phyloP scores from a whole-genome alignment of 75 land plant species.

The Pinus taeda region DNA sequence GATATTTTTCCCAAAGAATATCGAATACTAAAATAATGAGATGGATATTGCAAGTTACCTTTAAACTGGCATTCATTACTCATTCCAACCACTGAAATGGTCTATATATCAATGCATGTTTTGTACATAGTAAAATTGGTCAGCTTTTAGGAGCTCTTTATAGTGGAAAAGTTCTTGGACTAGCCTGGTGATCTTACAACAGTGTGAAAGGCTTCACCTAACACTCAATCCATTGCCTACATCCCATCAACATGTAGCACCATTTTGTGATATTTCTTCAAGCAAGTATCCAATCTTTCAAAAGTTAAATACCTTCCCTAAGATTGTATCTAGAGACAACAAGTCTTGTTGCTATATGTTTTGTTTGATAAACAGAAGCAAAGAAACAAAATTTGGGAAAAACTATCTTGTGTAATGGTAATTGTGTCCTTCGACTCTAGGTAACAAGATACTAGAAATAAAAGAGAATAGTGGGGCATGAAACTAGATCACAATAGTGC shows the following conservation, averaged over 20 bases:
- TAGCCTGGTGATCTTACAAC: too few species aligned
- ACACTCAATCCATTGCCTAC: too few species aligned
- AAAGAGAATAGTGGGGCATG: too few species aligned
- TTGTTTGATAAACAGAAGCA: background rate
- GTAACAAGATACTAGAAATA: background rate
- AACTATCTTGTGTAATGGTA: background rate
- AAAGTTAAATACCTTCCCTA: background rate
- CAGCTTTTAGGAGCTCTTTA: too few species aligned
- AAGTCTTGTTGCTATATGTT: background rate
- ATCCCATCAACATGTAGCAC: too few species aligned
- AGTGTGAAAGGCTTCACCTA: too few species aligned
- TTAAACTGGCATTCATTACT: background rate
- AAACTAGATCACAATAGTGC: background rate
- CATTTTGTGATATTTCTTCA: too few species aligned
- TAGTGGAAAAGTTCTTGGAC: too few species aligned
- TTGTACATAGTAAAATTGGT: too few species aligned
- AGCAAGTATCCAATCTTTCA: background rate
- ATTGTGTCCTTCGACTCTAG: background rate
- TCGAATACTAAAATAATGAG: background rate
- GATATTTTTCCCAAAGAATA: too few species aligned
- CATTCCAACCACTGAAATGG: background rate
- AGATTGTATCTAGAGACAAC: background rate
- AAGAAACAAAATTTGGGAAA: background rate
- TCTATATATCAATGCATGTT: too few species aligned
- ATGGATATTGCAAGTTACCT: background rate